These are phyloP conservation scores for Boletus pseudo-olivaceus DNA, from an alignment of 768 basidiomycete species.

Conservation along the genomic window DNA sequence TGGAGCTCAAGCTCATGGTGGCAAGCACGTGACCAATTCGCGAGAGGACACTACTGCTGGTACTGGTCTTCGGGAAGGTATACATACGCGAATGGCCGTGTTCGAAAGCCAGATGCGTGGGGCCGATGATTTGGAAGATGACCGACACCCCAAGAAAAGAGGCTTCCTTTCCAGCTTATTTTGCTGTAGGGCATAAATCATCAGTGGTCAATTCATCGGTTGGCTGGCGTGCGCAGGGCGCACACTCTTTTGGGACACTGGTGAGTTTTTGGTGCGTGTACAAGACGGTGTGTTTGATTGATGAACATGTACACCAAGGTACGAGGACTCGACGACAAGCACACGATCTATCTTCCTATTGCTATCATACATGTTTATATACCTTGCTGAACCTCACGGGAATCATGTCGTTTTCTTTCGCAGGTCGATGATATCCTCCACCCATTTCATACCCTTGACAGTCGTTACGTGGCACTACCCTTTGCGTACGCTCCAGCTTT, in stretches of 20 bases:
- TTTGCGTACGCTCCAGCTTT: conserved; percentile 14
- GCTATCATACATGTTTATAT: conserved; percentile 34
- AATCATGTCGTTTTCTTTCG: conserved; percentile 27
- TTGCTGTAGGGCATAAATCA: conserved; percentile 62
- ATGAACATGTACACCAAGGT: conserved; percentile 10
- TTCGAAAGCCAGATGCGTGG: conserved; percentile 68
- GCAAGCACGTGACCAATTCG: conserved; percentile 49
- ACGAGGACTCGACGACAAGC: conserved; percentile 31
- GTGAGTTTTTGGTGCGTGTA: conserved; percentile 10
- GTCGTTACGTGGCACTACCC: conserved; percentile 25
- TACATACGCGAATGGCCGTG: conserved; percentile 52
- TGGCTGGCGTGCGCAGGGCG: conserved; percentile 29
- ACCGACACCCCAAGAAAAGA: conserved; percentile 58
- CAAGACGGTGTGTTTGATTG: not conserved
- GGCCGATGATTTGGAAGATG: conserved; percentile 59
- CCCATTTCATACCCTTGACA: conserved; percentile 27
- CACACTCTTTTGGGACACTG: conserved; percentile 24
- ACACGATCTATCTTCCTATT: conserved; percentile 31
- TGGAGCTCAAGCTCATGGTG: conserved; percentile 43
- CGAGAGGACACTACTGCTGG: conserved; percentile 51
- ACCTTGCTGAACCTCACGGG: conserved; percentile 30
- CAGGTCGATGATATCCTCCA: conserved; percentile 31
- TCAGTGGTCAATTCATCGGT: conserved; percentile 23
- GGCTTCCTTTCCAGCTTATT: conserved; percentile 61
- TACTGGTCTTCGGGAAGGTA: conserved; percentile 32